Percentiles rank a stretch among this genome's conserved stretches.
These are phyloP conservation scores for Zygnema circumcarinatum DNA, from an alignment of 139 green algal genomes.

Conservation along the genomic window DNA sequence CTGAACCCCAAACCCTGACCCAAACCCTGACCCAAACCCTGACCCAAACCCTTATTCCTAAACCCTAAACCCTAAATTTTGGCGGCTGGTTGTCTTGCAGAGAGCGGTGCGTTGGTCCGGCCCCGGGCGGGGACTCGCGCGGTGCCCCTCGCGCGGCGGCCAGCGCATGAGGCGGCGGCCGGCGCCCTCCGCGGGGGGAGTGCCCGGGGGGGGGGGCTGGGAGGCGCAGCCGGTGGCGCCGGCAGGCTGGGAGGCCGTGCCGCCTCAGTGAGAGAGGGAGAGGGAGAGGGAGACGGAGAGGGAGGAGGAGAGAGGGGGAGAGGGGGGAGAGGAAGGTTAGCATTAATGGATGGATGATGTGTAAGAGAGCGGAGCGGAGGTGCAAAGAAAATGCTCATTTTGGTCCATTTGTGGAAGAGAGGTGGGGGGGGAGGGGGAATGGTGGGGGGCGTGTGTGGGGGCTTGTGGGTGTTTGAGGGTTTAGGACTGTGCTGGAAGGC, in stretches of 20 bases:
- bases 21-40: too few relatives aligned
- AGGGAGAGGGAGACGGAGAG: background rate
- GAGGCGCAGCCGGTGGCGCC: background rate
- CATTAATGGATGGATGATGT: background rate
- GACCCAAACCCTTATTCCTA: background rate
- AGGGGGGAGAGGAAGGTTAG: background rate
- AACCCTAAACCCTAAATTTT: background rate
- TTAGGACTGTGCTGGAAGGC: constrained; percentile 6
- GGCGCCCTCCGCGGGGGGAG: background rate
- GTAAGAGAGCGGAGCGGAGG: background rate
- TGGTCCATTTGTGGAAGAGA: background rate
- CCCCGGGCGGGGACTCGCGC: background rate
- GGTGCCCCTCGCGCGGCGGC: background rate
- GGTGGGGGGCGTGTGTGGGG: constrained; percentile 53
- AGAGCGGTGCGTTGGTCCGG: background rate
- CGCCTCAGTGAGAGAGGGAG: background rate
- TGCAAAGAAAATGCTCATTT: background rate
- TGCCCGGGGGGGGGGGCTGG: background rate
- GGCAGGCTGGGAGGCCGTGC: background rate
- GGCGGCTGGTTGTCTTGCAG: background rate
- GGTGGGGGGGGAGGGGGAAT: too few relatives aligned
- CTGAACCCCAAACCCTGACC: too few relatives aligned
- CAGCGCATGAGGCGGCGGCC: background rate
- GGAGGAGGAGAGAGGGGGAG: background rate
- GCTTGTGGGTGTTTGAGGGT: background rate